Percentiles rank a stretch among this genome's conserved stretches.
phyloP scores from a whole-genome alignment of 176 grass and related monocot genomes.

The Themeda triandra region DNA sequence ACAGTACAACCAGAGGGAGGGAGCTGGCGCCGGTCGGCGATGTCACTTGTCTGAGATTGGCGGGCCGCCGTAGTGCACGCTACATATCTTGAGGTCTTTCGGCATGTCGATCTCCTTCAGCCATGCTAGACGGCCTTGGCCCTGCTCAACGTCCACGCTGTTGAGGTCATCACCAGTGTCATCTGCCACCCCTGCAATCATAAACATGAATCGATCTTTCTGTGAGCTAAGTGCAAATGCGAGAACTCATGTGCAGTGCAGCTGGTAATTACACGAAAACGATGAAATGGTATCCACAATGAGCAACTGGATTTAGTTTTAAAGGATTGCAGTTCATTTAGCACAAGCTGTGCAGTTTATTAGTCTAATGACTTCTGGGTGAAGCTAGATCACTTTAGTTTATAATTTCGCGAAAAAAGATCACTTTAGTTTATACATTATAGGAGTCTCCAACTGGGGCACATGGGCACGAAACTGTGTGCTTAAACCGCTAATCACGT shows the following conservation, averaged over 20 bases:
- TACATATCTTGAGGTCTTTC: slow-evolving; percentile 55
- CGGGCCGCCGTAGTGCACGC: slow-evolving; percentile 56
- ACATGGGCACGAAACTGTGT: slow-evolving; percentile 10
- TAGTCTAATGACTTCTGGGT: background rate
- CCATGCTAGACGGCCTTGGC: slow-evolving; percentile 50
- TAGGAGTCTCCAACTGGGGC: background rate
- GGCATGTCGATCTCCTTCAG: slow-evolving; percentile 64
- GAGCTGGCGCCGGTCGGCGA: no score
- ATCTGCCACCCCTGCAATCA: background rate
- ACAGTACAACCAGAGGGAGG: background rate
- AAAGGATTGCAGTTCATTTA: no score
- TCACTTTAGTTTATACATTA: background rate
- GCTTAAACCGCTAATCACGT: slow-evolving; percentile 9
- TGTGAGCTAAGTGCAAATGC: background rate
- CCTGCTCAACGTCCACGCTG: background rate
- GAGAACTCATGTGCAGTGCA: background rate
- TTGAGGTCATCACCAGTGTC: background rate
- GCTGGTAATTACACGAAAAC: no score
- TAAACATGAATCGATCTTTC: background rate
- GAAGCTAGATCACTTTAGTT: background rate
- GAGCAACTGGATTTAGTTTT: no score
- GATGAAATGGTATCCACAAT: no score
- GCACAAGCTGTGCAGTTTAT: background rate
- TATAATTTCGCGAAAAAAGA: no score
- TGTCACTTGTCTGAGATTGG: slow-evolving; percentile 50